These are phyloP conservation scores for Cruciata laevipes DNA, from an alignment of 257 asterid genomes.

Conservation along the genomic window DNA sequence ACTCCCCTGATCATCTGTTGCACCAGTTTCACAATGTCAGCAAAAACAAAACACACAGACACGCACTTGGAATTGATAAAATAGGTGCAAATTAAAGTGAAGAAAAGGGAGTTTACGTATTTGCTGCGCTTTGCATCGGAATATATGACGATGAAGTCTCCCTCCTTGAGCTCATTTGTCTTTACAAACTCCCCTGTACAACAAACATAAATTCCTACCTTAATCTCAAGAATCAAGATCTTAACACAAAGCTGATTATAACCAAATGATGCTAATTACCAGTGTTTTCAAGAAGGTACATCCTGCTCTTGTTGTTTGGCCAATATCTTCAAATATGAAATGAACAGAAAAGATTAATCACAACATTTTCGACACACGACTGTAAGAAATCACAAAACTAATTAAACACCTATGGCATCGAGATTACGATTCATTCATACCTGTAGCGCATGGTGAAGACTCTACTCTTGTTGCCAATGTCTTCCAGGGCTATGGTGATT, in stretches of 20 bases:
- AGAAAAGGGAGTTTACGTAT: conserved; percentile 44
- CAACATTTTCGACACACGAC: not conserved
- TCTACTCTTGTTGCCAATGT: conserved; percentile 73
- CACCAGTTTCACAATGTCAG: not conserved
- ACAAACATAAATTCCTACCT: not conserved
- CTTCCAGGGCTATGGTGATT: conserved; percentile 80
- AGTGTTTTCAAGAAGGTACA: conserved; percentile 91
- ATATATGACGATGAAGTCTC: conserved; percentile 41
- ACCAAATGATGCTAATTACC: conserved; percentile 25
- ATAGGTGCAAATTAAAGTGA: no score
- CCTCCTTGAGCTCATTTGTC: conserved; percentile 41
- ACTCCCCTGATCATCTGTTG: conserved; percentile 81
- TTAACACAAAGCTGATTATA: not conserved
- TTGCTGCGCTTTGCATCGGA: conserved; percentile 51
- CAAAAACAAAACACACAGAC: not conserved
- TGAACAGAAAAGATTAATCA: not conserved
- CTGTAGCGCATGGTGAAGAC: conserved; percentile 87
- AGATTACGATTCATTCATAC: conserved; percentile 22
- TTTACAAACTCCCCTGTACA: conserved; percentile 35
- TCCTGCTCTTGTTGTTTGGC: conserved; percentile 90
- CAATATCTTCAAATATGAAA: conserved; percentile 21
- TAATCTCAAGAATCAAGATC: not conserved
- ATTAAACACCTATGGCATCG: no score
- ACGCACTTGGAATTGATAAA: not conserved
- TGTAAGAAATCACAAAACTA: no score